Conservation (phyloP, 495 filamentous ascomycete genomes). For the Geoglossum glabrum region DNA sequence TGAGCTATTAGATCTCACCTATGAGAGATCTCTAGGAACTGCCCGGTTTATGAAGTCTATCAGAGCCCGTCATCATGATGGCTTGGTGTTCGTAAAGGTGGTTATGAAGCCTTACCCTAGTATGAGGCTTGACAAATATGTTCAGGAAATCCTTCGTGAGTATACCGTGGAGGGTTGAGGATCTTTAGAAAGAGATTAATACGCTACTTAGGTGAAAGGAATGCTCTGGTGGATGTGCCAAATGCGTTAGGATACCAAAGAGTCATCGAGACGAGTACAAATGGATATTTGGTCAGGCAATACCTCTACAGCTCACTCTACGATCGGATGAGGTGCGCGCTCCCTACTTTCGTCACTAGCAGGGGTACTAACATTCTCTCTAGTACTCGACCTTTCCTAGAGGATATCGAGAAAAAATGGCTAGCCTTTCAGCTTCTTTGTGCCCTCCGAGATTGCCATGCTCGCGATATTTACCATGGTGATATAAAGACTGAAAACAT, state of each 20-base stretch:
- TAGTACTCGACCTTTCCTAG: constrained; percentile 88
- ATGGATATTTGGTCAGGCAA: constrained; percentile 89
- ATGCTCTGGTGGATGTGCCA: constrained; percentile 57
- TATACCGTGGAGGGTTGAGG: constrained; percentile 7
- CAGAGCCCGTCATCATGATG: constrained; percentile 71
- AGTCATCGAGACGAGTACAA: constrained; percentile 70
- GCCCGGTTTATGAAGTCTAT: constrained; percentile 97
- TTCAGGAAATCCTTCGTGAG: constrained; percentile 52
- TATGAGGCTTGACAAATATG: constrained; percentile 59
- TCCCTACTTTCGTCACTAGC: not conserved
- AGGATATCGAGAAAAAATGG: constrained; percentile 98
- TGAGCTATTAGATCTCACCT: constrained; percentile 70
- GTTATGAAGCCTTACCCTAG: constrained; percentile 73
- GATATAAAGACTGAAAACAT: constrained; percentile 98
- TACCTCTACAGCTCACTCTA: constrained; percentile 93
- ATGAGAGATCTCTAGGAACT: constrained; percentile 82
- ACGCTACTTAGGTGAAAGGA: constrained; percentile 47
- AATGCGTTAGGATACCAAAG: constrained; percentile 85
- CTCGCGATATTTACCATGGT: constrained; percentile 79
- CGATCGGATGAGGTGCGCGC: constrained; percentile 66
- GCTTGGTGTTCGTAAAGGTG: constrained; percentile 79
- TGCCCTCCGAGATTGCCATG: constrained; percentile 80
- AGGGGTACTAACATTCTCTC: not conserved
- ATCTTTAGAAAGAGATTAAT: not conserved
- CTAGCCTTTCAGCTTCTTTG: constrained; percentile 90